A percentile compares a stretch with the other conserved stretches of the same genome.
These are phyloP conservation scores for Ophiosphaerella narmari DNA, from an alignment of 2,329 filamentous ascomycete genomes.

Conservation along the genomic window DNA sequence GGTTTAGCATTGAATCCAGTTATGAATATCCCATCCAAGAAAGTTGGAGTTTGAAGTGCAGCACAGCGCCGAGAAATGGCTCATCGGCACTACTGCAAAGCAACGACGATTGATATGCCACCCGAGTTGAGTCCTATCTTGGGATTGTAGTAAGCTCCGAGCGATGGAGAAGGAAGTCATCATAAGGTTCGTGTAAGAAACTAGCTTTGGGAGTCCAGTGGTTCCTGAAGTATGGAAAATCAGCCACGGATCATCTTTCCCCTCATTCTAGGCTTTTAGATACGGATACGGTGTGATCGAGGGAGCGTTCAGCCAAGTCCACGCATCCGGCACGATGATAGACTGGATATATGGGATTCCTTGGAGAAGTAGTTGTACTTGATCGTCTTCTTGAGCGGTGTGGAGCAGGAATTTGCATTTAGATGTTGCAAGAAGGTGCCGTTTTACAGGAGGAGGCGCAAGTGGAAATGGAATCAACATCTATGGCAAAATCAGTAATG, in stretches of 20 bases:
- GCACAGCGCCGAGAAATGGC: constrained; percentile 3
- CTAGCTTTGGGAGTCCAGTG: constrained; percentile 22
- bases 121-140: constrained; percentile 1
- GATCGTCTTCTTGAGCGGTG: background rate
- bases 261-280: constrained; percentile 20
- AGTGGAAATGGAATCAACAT: constrained; percentile 2
- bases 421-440: background rate
- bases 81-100: constrained; percentile 2
- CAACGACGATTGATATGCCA: background rate
- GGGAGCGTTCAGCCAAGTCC: background rate
- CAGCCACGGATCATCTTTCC: constrained; percentile 20
- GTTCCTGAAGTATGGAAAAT: constrained; percentile 47
- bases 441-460: background rate
- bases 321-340: constrained; percentile 1
- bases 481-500: background rate
- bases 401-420: constrained; percentile 4
- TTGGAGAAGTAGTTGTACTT: constrained; percentile 11
- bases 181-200: constrained; percentile 14
- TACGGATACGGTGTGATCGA: constrained; percentile 11
- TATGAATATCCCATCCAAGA: constrained; percentile 1
- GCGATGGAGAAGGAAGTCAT: constrained; percentile 5
- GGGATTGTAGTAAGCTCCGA: constrained; percentile 1
- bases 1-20: background rate
- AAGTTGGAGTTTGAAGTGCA: constrained; percentile 4
- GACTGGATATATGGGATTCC: background rate